These are phyloP conservation scores for Cucurbita moschata DNA, from an alignment of 306 rosid genomes.

Conservation along the genomic window DNA sequence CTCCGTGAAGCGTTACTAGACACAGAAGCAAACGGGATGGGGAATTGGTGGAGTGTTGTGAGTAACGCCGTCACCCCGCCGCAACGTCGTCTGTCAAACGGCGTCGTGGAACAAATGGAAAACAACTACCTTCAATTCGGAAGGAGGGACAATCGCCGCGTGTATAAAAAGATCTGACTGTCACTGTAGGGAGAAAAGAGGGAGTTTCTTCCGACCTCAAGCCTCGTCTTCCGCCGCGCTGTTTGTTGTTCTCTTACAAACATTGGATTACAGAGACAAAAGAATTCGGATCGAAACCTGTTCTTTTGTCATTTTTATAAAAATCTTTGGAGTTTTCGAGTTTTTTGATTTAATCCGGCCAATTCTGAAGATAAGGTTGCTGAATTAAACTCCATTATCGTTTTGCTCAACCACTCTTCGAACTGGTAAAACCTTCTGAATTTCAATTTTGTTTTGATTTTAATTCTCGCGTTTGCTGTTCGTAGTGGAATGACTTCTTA, in stretches of 20 bases:
- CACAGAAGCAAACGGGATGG: conserved; percentile 11
- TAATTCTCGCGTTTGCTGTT: not conserved
- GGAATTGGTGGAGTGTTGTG: conserved; percentile 8
- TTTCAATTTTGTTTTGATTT: not conserved
- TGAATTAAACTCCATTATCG: not conserved
- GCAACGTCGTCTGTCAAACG: conserved; percentile 6
- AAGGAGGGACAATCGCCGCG: conserved; percentile 4
- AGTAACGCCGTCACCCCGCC: conserved; percentile 7
- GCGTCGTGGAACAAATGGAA: conserved; percentile 11
- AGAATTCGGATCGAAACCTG: not conserved
- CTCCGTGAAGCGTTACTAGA: not conserved
- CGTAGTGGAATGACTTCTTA: not conserved
- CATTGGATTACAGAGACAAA: conserved; percentile 5
- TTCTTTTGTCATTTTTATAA: not conserved
- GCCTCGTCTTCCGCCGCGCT: conserved; percentile 27
- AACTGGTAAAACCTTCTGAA: not conserved
- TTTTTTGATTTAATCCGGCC: not conserved
- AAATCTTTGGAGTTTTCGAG: not conserved
- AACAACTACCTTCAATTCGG: conserved; percentile 10
- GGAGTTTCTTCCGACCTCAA: conserved; percentile 25
- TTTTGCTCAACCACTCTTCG: not conserved
- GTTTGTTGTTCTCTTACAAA: conserved; percentile 31
- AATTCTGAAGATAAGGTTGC: not conserved
- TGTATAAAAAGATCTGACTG: conserved; percentile 1
- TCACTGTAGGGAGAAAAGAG: not conserved